Evolutionary conservation across 305 asterid genomes (phyloP).

Genomic region (Rubia tinctorum): DNA sequence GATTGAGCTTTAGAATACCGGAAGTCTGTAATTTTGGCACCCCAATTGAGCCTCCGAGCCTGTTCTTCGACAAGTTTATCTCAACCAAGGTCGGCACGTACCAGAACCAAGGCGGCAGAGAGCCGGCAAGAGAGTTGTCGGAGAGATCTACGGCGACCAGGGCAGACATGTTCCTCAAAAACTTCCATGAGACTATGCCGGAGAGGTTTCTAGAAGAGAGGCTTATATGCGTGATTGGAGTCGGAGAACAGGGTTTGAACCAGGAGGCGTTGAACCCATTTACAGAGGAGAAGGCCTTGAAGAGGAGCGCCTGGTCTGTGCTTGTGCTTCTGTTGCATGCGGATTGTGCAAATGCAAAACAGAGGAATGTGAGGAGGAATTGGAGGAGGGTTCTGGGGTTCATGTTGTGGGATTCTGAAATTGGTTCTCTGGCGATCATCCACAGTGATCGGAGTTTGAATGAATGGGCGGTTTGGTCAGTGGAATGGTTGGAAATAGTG

Average conservation of each 20-base stretch:
- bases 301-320: slow-evolving; percentile 39
- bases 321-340: slow-evolving; percentile 41
- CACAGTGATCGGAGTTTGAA: not conserved
- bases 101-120: slow-evolving; percentile 55
- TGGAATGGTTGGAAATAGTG: not conserved
- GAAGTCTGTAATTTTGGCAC: slow-evolving; percentile 17
- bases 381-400: slow-evolving; percentile 30
- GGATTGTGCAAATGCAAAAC: slow-evolving; percentile 34
- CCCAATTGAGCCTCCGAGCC: slow-evolving; percentile 61
- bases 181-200: slow-evolving; percentile 74
- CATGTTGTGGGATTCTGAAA: slow-evolving; percentile 24
- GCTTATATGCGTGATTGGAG: slow-evolving; percentile 35
- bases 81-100: slow-evolving; percentile 44
- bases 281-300: slow-evolving; percentile 70
- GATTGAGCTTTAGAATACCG: slow-evolving; percentile 43
- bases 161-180: slow-evolving; percentile 45
- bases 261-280: slow-evolving; percentile 59
- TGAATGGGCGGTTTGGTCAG: not conserved
- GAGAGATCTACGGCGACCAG: slow-evolving; percentile 73
- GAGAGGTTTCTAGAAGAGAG: slow-evolving; percentile 60
- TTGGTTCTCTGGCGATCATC: not conserved
- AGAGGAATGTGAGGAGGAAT: slow-evolving; percentile 30
- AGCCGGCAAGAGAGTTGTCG: slow-evolving; percentile 56
- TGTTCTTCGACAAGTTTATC: slow-evolving; percentile 60
- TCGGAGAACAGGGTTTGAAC: slow-evolving; percentile 51